Conservation (phyloP, 148 eudicot genomes). For the Talinum fruticosum region DNA sequence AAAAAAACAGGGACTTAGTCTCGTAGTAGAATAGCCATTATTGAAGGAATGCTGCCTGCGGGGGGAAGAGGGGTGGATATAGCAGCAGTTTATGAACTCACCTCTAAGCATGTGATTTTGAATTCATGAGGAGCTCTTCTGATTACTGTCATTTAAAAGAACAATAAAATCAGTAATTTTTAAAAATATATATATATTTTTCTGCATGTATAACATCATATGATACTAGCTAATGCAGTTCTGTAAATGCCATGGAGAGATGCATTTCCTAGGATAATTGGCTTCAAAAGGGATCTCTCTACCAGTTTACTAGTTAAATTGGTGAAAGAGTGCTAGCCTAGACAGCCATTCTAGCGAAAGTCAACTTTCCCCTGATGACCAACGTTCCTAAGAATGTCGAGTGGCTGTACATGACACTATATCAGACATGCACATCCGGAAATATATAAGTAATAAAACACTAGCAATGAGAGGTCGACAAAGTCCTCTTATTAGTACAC, state of each 20-base stretch:
- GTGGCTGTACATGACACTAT: not conserved
- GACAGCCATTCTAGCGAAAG: not conserved
- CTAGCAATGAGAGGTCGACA: not conserved
- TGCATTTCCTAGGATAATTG: not conserved
- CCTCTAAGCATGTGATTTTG: conserved; percentile 96
- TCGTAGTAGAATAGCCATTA: not conserved
- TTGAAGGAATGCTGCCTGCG: not conserved
- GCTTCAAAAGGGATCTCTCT: not conserved
- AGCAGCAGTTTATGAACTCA: conserved; percentile 28
- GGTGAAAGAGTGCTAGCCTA: not conserved
- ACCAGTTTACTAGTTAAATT: not conserved
- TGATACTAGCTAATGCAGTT: not conserved
- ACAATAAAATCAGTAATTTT: conserved; percentile 5
- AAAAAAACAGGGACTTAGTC: too few relatives aligned
- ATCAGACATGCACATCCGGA: not conserved
- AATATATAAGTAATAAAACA: not conserved
- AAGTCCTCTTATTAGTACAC: not conserved
- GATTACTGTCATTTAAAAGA: conserved; percentile 52
- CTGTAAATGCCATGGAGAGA: not conserved
- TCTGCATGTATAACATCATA: not conserved
- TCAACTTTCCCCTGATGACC: not conserved
- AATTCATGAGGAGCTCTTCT: conserved; percentile 99
- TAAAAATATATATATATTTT: not conserved
- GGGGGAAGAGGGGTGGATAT: not conserved
- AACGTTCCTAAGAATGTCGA: not conserved